phyloP scores from a whole-genome alignment of 345 rosid species.

The Lumnitzera littorea region DNA sequence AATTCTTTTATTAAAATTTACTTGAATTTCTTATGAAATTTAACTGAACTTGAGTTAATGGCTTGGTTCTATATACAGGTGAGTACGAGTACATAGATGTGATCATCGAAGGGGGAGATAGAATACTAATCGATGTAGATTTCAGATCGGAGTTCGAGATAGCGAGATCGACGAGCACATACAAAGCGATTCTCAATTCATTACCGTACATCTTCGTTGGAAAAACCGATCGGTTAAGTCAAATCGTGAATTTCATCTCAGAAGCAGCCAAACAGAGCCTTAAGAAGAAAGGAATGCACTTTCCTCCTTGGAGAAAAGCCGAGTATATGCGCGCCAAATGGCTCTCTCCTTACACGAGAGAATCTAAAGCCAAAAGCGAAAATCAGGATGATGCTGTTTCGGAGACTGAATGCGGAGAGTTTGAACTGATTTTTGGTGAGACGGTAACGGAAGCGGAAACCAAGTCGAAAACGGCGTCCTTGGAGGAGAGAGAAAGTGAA shows the following conservation, averaged over 20 bases:
- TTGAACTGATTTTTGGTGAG: constrained; percentile 44
- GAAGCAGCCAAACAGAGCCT: constrained; percentile 87
- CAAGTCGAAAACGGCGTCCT: constrained; percentile 5
- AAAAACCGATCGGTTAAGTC: constrained; percentile 66
- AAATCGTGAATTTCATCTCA: constrained; percentile 67
- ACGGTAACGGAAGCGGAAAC: constrained; percentile 4
- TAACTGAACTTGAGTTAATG: no score
- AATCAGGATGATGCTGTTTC: not conserved
- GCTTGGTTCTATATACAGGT: constrained; percentile 31
- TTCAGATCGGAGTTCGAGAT: constrained; percentile 96
- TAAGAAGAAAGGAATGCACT: constrained; percentile 89
- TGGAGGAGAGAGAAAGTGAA: no score
- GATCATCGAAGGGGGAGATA: constrained; percentile 43
- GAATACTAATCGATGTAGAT: constrained; percentile 73
- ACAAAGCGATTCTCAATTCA: constrained; percentile 63
- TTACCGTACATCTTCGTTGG: constrained; percentile 88
- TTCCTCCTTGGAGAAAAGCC: constrained; percentile 90
- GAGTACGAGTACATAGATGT: constrained; percentile 91
- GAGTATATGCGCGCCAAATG: constrained; percentile 90
- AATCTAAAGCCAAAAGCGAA: constrained; percentile 11
- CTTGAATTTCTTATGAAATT: not conserved
- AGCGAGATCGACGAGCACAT: constrained; percentile 68
- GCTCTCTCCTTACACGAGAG: constrained; percentile 58
- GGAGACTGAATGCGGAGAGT: constrained; percentile 30
- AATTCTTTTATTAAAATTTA: not conserved